Percentiles rank a stretch among this genome's conserved stretches.
Conservation (phyloP, 176 grass and related monocot species). For the Oryza brachyantha region DNA sequence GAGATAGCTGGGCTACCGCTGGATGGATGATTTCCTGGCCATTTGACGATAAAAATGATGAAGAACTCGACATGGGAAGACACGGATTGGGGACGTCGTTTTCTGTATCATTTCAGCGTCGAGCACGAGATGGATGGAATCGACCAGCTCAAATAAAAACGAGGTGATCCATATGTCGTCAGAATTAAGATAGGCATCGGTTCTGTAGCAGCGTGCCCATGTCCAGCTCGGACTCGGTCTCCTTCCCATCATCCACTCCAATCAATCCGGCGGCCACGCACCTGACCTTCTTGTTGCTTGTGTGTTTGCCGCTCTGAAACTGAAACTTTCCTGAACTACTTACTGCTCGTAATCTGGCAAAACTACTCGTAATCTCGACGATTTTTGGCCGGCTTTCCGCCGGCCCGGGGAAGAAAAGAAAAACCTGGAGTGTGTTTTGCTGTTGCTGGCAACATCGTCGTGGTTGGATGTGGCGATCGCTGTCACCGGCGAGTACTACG, state of each 20-base stretch:
- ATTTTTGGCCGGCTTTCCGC: neutral
- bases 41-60: neutral
- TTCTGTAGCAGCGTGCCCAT: neutral
- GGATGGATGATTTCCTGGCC: neutral
- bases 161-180: too few species aligned
- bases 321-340: too few species aligned
- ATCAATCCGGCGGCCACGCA: neutral
- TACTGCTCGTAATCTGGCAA: neutral
- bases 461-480: neutral
- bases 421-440: neutral
- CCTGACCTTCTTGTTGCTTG: neutral
- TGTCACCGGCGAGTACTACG: neutral
- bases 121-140: neutral
- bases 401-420: neutral
- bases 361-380: neutral
- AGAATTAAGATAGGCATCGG: neutral
- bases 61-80: neutral
- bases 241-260: neutral
- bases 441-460: neutral
- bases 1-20: neutral
- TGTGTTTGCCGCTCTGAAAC: neutral
- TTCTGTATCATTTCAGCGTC: neutral
- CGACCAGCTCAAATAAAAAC: neutral
- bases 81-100: neutral
- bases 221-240: neutral